These are phyloP conservation scores for Trichoderma sp. DNA, from an alignment of 2,329 filamentous ascomycete species.

Conservation along the genomic window DNA sequence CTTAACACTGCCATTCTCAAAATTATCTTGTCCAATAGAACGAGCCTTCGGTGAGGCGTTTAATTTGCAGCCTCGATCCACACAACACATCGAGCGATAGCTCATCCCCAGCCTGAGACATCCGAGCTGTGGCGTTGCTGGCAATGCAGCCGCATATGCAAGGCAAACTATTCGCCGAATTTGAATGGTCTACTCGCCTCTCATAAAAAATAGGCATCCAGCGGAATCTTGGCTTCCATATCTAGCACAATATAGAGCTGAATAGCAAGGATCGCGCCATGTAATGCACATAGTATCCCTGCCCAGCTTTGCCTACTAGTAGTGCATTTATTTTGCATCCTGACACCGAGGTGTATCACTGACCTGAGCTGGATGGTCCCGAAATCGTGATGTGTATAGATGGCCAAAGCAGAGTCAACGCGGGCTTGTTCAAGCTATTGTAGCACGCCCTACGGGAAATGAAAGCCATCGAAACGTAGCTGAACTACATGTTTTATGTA, in stretches of 20 bases:
- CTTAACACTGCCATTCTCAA: neutral
- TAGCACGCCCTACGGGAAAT: neutral
- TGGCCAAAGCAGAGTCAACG: neutral
- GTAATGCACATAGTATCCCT: neutral
- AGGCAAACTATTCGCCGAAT: neutral
- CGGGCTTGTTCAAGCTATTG: neutral
- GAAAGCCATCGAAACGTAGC: neutral
- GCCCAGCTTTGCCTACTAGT: neutral
- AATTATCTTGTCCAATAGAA: neutral
- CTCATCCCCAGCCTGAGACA: neutral
- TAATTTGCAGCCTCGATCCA: neutral
- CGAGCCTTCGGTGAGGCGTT: neutral
- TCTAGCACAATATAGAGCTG: neutral
- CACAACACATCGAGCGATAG: neutral
- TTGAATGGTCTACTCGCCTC: neutral
- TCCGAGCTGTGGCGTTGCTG: neutral
- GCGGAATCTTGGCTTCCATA: too few relatives aligned
- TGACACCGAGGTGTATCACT: neutral
- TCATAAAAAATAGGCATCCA: neutral
- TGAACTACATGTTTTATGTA: neutral
- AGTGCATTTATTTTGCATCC: neutral
- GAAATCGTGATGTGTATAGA: neutral
- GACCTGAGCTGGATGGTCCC: too few relatives aligned
- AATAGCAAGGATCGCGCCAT: neutral
- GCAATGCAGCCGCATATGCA: neutral